phyloP scores from a whole-genome alignment of 345 rosid species.

The Nasturtium officinale region DNA sequence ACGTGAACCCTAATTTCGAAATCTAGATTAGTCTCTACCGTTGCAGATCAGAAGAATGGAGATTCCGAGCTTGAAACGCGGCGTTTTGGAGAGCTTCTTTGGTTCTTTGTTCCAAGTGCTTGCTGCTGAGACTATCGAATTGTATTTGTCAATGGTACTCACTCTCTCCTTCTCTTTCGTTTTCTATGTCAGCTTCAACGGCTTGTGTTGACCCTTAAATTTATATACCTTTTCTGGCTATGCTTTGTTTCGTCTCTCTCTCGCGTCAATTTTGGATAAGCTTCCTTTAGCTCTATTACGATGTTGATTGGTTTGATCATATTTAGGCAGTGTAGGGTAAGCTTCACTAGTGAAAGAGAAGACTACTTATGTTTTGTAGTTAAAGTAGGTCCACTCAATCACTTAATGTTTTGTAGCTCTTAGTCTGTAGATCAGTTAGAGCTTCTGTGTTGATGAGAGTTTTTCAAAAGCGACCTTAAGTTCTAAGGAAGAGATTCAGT shows the following conservation, averaged over 20 bases:
- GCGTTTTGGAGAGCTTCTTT: not conserved
- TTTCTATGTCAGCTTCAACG: not conserved
- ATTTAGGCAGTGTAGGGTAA: not conserved
- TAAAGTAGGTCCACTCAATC: no score
- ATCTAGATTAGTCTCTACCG: no score
- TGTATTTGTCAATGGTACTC: constrained; percentile 5
- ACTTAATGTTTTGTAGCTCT: not conserved
- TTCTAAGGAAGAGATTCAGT: no score
- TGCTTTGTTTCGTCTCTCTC: not conserved
- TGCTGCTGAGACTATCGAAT: constrained; percentile 10
- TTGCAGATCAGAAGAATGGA: constrained; percentile 13
- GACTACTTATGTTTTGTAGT: no score
- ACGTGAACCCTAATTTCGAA: not conserved
- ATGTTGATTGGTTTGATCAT: not conserved
- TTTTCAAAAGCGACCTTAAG: not conserved
- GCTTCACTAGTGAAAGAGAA: not conserved
- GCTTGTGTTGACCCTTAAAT: not conserved
- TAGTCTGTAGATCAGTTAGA: no score
- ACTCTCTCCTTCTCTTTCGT: not conserved
- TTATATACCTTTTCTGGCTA: not conserved
- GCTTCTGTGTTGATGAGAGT: not conserved
- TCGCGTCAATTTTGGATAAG: not conserved
- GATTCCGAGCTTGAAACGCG: constrained; percentile 8
- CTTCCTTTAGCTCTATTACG: not conserved
- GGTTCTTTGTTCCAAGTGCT: not conserved